Evolutionary conservation across 2,329 filamentous ascomycete species (phyloP), one percentile per base, ranked within the genome.

Genomic region (Geosmithia flava): DNA sequence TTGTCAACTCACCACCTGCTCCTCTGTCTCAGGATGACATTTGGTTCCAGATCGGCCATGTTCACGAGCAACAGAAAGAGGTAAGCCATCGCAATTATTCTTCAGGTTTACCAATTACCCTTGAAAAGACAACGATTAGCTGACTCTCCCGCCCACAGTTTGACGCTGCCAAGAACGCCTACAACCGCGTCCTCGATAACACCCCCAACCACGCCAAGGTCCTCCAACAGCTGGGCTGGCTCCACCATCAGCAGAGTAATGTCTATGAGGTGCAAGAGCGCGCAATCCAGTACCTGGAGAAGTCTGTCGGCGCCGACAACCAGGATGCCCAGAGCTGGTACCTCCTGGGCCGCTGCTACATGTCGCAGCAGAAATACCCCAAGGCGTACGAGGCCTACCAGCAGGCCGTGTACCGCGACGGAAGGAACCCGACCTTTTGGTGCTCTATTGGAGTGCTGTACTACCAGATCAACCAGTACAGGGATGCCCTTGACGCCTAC

Each of bases 381-480:
- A 97, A 97, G 65, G 93, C 93, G 0, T 97, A 97, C 59, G 93
- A 98, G 62, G 91, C 93, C 6, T 97, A 97, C 65, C 93, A 98
- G 63, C 93, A 98, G 70, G 93, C 93, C 2, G 93, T 98, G 40
- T 98, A 98, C 62, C 88, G 93, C 49, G 93, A 98, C 63, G 93
- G 93, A 33, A 85, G 93, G 56, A 97, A 97, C 63, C 93, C 93
- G 17, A 97, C 93, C 2, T 98, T 97, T 72, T 98, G 93, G 93
- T 97, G 93, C 71, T 97, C 91, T 10, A 98, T 98, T 62, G 93
- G 93, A 63, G 93, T 98, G 16, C 76, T 98, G 51, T 98, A 98
- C 66, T 98, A 97, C 69, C 93, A 97, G 68, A 98, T 98, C 72
- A 98, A 97, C 68, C 93, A 98, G 70, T 98, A 98, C 68, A 83